Evolutionary conservation across 2,329 filamentous ascomycete genomes (phyloP).

Genomic region (Diplodia scrobiculata): DNA sequence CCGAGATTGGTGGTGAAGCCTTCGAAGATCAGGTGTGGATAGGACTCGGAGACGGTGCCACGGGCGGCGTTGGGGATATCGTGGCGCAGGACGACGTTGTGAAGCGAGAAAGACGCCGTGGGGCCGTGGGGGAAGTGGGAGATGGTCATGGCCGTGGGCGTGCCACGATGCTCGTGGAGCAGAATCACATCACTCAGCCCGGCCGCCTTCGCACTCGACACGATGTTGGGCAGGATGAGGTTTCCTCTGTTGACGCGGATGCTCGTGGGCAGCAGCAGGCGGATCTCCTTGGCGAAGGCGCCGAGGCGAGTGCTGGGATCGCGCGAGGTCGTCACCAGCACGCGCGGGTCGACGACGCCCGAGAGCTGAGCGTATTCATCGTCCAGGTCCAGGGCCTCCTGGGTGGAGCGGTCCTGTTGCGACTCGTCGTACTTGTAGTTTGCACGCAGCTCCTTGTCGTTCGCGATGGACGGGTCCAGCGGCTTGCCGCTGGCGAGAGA

Average conservation of each 20-base stretch:
- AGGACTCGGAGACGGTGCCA: constrained; percentile 87
- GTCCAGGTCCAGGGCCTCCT: constrained; percentile 74
- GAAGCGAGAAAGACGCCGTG: constrained; percentile 81
- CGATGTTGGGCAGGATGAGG: constrained; percentile 80
- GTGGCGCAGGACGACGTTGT: constrained; percentile 88
- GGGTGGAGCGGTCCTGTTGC: constrained; percentile 63
- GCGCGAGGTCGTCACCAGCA: constrained; percentile 87
- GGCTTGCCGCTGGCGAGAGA: constrained; percentile 88
- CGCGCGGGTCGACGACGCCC: constrained; percentile 85
- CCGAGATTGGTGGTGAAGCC: constrained; percentile 83
- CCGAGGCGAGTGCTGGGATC: constrained; percentile 80
- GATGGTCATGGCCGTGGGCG: constrained; percentile 83
- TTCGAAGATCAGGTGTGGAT: constrained; percentile 94
- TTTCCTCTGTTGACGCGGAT: constrained; percentile 92
- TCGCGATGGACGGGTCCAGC: constrained; percentile 76
- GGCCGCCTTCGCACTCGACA: constrained; percentile 75
- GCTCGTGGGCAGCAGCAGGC: constrained; percentile 77
- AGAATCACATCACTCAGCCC: constrained; percentile 83
- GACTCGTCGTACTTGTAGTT: constrained; percentile 96
- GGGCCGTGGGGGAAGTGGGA: constrained; percentile 88
- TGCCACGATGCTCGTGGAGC: constrained; percentile 83
- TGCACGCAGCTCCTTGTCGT: constrained; percentile 79
- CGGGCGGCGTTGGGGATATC: constrained; percentile 87
- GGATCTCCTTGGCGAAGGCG: constrained; percentile 91
- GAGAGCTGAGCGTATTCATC: constrained; percentile 89